A percentile compares a stretch with the other conserved stretches of the same genome.
Conservation (phyloP, 169 alveolate species). For the Eimeria necatrix region DNA sequence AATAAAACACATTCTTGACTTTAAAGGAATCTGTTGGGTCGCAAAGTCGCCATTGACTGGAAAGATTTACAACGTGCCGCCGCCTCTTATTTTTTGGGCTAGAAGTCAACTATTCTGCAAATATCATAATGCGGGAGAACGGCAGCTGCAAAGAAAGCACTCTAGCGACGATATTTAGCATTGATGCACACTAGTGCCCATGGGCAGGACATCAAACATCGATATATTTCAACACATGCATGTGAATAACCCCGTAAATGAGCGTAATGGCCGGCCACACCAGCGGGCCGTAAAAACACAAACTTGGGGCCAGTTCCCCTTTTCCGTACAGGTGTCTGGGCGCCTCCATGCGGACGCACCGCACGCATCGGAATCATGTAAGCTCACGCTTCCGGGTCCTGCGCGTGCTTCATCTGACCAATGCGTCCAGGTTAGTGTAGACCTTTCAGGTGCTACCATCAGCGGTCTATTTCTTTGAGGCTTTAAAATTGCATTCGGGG, state of each 20-base stretch:
- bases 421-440: conserved; percentile 43
- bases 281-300: not conserved
- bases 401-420: conserved; percentile 8
- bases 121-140: too few species aligned
- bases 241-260: not conserved
- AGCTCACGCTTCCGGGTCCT: not conserved
- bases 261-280: not conserved
- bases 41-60: too few species aligned
- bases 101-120: too few species aligned
- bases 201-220: not conserved
- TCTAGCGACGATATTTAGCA: too few species aligned
- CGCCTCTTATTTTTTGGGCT: not conserved
- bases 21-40: too few species aligned
- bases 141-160: too few species aligned
- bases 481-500: too few species aligned
- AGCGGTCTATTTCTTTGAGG: too few species aligned
- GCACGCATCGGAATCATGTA: not conserved
- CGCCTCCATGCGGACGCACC: not conserved
- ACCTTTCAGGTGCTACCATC: not conserved
- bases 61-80: not conserved
- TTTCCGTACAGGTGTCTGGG: not conserved
- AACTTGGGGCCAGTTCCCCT: not conserved
- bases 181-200: too few species aligned
- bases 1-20: too few species aligned
- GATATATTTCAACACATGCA: not conserved